These are phyloP conservation scores for Diphasiastrum complanatum DNA, from an alignment of 83 land plant species.

Conservation along the genomic window DNA sequence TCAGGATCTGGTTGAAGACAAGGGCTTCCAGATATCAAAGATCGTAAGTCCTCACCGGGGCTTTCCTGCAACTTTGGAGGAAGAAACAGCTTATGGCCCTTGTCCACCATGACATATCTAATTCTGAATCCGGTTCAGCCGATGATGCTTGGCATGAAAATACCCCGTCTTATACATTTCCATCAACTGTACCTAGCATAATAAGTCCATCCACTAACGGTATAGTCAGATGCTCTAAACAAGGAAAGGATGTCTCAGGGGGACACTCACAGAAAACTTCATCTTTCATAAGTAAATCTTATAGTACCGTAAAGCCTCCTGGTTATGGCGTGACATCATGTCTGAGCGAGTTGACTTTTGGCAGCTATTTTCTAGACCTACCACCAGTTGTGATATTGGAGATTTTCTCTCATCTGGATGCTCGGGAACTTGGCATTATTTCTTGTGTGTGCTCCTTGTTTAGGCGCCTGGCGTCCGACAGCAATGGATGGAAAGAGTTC, in stretches of 20 bases:
- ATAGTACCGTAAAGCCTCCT: neutral
- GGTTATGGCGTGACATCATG: neutral
- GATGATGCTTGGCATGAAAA: slow-evolving; percentile 27
- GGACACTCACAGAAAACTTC: neutral
- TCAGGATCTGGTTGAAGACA: too few relatives aligned
- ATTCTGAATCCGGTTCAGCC: slow-evolving; percentile 20
- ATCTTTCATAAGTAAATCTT: neutral
- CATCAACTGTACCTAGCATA: neutral
- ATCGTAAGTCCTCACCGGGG: too few relatives aligned
- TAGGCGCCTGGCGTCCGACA: slow-evolving; percentile 61
- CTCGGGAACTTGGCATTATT: slow-evolving; percentile 73
- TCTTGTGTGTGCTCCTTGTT: slow-evolving; percentile 72
- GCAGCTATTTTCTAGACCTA: slow-evolving; percentile 56
- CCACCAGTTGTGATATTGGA: slow-evolving; percentile 71
- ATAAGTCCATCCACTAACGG: neutral
- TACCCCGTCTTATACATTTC: neutral
- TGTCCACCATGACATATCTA: slow-evolving; percentile 15
- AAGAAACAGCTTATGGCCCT: slow-evolving; percentile 21
- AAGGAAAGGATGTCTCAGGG: neutral
- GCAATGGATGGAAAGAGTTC: slow-evolving; percentile 83
- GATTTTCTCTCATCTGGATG: slow-evolving; percentile 62
- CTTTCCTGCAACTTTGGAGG: too few relatives aligned
- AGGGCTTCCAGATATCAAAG: too few relatives aligned
- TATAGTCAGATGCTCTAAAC: neutral
- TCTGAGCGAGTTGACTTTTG: neutral